phyloP scores from a whole-genome alignment of 208 protist species.

The Leishmania braziliensis region DNA sequence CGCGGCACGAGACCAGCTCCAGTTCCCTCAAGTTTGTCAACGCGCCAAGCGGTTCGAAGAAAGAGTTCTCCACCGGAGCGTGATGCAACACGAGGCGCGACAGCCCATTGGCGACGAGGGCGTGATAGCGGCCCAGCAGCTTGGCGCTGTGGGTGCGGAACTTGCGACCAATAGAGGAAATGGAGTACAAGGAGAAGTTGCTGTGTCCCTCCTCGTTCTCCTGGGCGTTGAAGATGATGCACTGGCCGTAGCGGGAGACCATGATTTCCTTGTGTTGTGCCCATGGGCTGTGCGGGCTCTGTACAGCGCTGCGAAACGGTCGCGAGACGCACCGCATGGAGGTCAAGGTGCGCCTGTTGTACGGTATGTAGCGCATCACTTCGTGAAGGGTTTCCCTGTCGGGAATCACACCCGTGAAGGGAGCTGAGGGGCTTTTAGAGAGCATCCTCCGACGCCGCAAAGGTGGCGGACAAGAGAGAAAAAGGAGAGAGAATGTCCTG shows the following conservation, averaged over 20 bases:
- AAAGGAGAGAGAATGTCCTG: not conserved
- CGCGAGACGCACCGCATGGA: conserved; percentile 81
- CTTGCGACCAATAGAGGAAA: conserved; percentile 80
- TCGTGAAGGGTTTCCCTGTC: conserved; percentile 58
- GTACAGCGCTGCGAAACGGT: conserved; percentile 75
- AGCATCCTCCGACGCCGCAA: conserved; percentile 29
- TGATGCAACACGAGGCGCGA: conserved; percentile 72
- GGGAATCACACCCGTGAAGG: conserved; percentile 69
- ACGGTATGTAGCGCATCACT: conserved; percentile 83
- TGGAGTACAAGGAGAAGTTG: conserved; percentile 64
- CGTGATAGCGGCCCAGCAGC: conserved; percentile 67
- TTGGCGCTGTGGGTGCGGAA: conserved; percentile 71
- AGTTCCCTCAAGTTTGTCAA: conserved; percentile 61
- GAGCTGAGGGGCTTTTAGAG: conserved; percentile 42
- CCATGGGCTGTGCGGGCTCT: conserved; percentile 70
- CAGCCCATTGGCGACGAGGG: conserved; percentile 72
- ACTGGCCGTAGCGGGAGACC: conserved; percentile 80
- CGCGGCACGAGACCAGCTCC: conserved; percentile 76
- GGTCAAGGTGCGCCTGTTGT: conserved; percentile 82
- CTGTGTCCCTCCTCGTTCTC: conserved; percentile 66
- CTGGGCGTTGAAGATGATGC: conserved; percentile 80
- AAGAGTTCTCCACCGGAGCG: conserved; percentile 63
- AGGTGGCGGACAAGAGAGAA: not conserved
- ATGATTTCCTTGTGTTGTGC: conserved; percentile 70
- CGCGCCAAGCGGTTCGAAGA: conserved; percentile 63